Evolutionary conservation across 306 rosid species (phyloP).

Genomic region (Datisca glomerata): DNA sequence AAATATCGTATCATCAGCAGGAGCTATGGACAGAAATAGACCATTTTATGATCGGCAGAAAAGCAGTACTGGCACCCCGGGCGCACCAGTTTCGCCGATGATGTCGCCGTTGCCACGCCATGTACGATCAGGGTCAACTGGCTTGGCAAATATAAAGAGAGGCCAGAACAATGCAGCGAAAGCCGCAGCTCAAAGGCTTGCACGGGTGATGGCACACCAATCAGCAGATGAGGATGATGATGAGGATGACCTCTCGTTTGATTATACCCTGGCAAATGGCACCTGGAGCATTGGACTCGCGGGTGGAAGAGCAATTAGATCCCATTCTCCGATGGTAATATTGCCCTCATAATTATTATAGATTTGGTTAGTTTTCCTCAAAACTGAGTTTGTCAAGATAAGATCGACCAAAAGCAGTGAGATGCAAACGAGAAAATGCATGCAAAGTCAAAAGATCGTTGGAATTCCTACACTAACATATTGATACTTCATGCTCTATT

Average conservation of each 20-base stretch:
- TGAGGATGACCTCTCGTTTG: constrained; percentile 52
- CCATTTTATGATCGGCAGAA: constrained; percentile 38
- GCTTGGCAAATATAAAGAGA: constrained; percentile 34
- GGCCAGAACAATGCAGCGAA: constrained; percentile 55
- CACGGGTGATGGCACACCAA: constrained; percentile 80
- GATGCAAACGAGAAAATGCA: too few species aligned
- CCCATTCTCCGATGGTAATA: constrained; percentile 65
- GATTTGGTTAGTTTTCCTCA: neutral
- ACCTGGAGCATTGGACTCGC: constrained; percentile 64
- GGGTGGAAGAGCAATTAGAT: constrained; percentile 44
- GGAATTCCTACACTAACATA: too few species aligned
- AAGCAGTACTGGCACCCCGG: constrained; percentile 35
- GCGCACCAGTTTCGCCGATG: constrained; percentile 43
- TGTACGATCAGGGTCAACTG: constrained; percentile 33
- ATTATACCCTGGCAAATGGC: constrained; percentile 27
- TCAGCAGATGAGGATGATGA: constrained; percentile 37
- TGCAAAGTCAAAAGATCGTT: too few species aligned
- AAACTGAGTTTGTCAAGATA: constrained; percentile 1
- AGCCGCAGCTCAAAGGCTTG: constrained; percentile 98
- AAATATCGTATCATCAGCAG: too few species aligned
- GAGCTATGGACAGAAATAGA: constrained; percentile 50
- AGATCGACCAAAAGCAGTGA: too few species aligned
- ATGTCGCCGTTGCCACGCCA: constrained; percentile 37
- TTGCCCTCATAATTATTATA: neutral
- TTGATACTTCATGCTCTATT: too few species aligned